Percentiles rank a stretch among this genome's conserved stretches.
These are phyloP conservation scores for Saitozyma podzolica DNA, from an alignment of 768 basidiomycete species.

Conservation along the genomic window DNA sequence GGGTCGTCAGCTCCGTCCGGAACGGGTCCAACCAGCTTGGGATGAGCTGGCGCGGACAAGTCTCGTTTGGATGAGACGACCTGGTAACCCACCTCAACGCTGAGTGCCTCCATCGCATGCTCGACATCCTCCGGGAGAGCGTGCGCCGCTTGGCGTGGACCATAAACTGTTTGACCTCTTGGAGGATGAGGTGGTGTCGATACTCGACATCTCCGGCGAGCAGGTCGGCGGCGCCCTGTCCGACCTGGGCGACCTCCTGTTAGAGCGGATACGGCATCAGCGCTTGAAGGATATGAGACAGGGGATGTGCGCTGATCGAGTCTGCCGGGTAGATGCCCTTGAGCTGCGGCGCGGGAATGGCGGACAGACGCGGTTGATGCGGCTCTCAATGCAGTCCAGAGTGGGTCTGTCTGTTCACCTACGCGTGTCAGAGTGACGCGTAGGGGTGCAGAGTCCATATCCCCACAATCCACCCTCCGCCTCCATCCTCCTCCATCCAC, in stretches of 20 bases:
- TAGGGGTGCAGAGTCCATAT: too few relatives aligned
- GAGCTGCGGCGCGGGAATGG: constrained; percentile 35
- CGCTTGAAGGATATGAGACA: background rate
- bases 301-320: constrained; percentile 25
- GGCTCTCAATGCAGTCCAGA: too few relatives aligned
- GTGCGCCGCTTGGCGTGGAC: constrained; percentile 85
- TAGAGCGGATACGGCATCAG: background rate
- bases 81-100: constrained; percentile 74
- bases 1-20: too few relatives aligned
- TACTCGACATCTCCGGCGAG: constrained; percentile 97
- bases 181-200: constrained; percentile 81
- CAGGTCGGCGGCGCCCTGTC: constrained; percentile 75
- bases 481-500: too few relatives aligned
- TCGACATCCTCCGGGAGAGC: constrained; percentile 86
- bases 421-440: too few relatives aligned
- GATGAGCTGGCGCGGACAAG: too few relatives aligned
- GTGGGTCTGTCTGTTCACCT: too few relatives aligned
- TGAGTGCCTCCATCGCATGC: constrained; percentile 86
- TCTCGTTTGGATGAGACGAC: too few relatives aligned
- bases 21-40: too few relatives aligned
- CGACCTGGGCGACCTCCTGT: constrained; percentile 87
- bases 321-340: constrained; percentile 44
- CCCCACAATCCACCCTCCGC: too few relatives aligned
- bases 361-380: too few relatives aligned
- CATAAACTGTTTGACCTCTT: constrained; percentile 98